phyloP scores from a whole-genome alignment of 768 basidiomycete species.

The Lentinula detonsa region DNA sequence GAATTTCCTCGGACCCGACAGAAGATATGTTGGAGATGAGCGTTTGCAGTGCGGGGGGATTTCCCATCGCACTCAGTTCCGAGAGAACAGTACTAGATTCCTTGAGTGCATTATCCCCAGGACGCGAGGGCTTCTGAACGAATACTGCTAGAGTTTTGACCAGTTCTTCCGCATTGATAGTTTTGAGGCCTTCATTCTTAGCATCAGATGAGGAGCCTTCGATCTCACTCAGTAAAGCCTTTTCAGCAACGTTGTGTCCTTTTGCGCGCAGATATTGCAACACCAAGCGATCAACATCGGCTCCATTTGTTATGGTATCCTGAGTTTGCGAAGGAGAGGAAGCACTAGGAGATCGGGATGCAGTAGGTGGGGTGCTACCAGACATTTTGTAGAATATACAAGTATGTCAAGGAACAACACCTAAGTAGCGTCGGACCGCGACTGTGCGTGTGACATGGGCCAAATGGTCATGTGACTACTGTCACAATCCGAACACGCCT shows the following conservation, averaged over 20 bases:
- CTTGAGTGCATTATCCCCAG: slow-evolving; percentile 67
- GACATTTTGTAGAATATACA: slow-evolving; percentile 28
- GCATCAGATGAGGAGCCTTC: slow-evolving; percentile 37
- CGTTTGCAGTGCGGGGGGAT: slow-evolving; percentile 66
- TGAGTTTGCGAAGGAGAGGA: slow-evolving; percentile 36
- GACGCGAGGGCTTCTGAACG: slow-evolving; percentile 59
- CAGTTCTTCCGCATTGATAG: slow-evolving; percentile 37
- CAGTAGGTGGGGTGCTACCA: slow-evolving; percentile 43
- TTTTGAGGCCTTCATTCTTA: slow-evolving; percentile 35
- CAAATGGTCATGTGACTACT: slow-evolving; percentile 4
- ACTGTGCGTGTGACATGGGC: neutral
- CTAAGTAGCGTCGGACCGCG: neutral
- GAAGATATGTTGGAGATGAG: slow-evolving; percentile 73
- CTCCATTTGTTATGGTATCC: slow-evolving; percentile 26
- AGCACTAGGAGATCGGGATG: slow-evolving; percentile 41
- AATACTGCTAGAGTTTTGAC: slow-evolving; percentile 57
- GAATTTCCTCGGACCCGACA: slow-evolving; percentile 76
- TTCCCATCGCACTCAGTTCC: slow-evolving; percentile 64
- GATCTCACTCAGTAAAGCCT: slow-evolving; percentile 38
- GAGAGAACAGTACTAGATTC: slow-evolving; percentile 61
- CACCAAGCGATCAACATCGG: slow-evolving; percentile 36
- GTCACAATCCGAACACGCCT: neutral
- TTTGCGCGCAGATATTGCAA: slow-evolving; percentile 45
- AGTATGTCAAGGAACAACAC: neutral
- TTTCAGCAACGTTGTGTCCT: slow-evolving; percentile 43